Base-by-base conservation (phyloP, 768 basidiomycete species). In the Arthromyces matolae region DNA sequence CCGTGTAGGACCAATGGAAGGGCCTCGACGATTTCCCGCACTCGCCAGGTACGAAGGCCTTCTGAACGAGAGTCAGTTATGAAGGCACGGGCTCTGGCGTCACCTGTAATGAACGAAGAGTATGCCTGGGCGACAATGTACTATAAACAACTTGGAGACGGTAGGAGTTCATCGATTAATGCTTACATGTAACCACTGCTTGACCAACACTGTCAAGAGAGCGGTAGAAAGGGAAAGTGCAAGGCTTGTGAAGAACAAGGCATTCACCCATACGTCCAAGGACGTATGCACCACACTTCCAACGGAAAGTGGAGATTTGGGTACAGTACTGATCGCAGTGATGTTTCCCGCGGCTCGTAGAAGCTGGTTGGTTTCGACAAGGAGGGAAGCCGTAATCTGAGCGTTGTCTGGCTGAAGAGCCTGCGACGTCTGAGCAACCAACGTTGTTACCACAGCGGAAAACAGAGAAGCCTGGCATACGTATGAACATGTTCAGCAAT, bases 391-490 rank as follows among this genome's bases (percentile, higher is more conserved):
- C 25, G 23, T 35, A 12, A 49, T 27, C 29, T 39, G 43, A 22
- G 31, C 29, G 36, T 49, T 45, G 35, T 60, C 46, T n/a, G 52
- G 43, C 20, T 47, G 50, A n/a, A 60, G 51, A 13, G 37, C 48
- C 22, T 53, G 53, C 23, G 56, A 55, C 4, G 51, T 52, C 45
- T 60, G 56, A 7, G 50, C 56, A 3, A 60, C 42, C 24, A 60
- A 60, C 3, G 58, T 45, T 8, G 58, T 55, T 28, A 58, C 53
- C 4, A 57, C 56, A 13, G 36, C 50, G 3, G 56, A 59, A 37
- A 57, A 59, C 28, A 59, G 56, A 31, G 53, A 47, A 5, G 51
- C 58, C 58, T n/a, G n/a, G n/a, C n/a, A n/a, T n/a, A n/a, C n/a
- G n/a, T n/a, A n/a, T n/a, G n/a, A n/a, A n/a, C n/a, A n/a, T 59